A percentile compares a stretch with the other conserved stretches of the same genome.
Evolutionary conservation across 2,329 filamentous ascomycete species (phyloP).

Genomic region (Tolypocladium nubicola): DNA sequence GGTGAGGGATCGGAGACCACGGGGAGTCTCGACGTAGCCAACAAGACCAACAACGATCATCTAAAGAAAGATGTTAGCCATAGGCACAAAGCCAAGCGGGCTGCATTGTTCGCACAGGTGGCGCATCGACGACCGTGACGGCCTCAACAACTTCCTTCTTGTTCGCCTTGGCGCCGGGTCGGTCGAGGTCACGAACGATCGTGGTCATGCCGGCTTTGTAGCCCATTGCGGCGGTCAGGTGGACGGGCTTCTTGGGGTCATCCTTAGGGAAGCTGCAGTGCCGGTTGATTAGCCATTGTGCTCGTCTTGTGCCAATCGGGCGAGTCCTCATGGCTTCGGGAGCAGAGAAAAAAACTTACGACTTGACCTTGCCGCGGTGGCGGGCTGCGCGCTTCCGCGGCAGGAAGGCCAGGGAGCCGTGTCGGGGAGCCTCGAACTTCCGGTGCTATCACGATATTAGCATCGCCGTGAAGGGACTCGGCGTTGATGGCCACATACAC

Average conservation of each 20-base stretch:
- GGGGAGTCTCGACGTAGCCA: slow-evolving; percentile 99
- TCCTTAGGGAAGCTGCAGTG: slow-evolving; percentile 90
- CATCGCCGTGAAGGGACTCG: not conserved
- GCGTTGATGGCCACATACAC: slow-evolving; percentile 21
- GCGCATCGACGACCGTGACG: slow-evolving; percentile 80
- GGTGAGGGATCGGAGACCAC: slow-evolving; percentile 96
- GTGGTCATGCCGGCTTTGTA: slow-evolving; percentile 99
- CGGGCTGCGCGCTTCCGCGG: slow-evolving; percentile 87
- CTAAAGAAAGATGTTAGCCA: slow-evolving; percentile 64
- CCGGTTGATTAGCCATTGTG: slow-evolving; percentile 15
- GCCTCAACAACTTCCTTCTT: slow-evolving; percentile 97
- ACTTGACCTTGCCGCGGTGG: slow-evolving; percentile 97
- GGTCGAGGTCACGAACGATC: slow-evolving; percentile 97
- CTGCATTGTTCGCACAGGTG: slow-evolving; percentile 86
- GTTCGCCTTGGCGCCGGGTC: slow-evolving; percentile 98
- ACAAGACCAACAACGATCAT: slow-evolving; percentile 99
- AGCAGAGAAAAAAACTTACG: slow-evolving; percentile 46
- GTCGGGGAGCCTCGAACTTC: slow-evolving; percentile 76
- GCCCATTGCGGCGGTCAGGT: slow-evolving; percentile 95
- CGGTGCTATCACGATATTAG: slow-evolving; percentile 30
- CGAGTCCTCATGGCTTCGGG: not conserved
- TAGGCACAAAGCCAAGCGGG: slow-evolving; percentile 67
- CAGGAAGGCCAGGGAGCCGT: slow-evolving; percentile 84
- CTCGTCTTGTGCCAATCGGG: not conserved
- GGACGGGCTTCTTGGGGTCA: slow-evolving; percentile 98